Conservation (phyloP, 2,329 filamentous ascomycete species). For the Macrophomina phaseolina region DNA sequence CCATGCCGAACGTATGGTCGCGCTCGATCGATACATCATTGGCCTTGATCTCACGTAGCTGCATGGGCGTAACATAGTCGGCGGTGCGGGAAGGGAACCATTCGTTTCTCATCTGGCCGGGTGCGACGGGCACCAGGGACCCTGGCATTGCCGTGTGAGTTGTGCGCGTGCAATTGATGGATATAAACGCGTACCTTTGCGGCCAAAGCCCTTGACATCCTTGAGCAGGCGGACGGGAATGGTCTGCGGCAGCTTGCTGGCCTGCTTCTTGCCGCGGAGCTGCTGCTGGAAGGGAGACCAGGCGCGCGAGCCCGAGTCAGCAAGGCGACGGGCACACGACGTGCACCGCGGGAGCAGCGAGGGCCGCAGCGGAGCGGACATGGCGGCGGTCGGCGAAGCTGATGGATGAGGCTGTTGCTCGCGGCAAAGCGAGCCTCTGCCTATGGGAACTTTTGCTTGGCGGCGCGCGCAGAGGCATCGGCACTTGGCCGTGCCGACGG, state of each 20-base stretch:
- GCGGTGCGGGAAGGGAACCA: conserved; percentile 60
- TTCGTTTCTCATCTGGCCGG: conserved; percentile 60
- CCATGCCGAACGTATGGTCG: conserved; percentile 53
- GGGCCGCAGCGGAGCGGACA: conserved; percentile 40
- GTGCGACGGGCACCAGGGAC: conserved; percentile 57
- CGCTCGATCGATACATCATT: conserved; percentile 53
- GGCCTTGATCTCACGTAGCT: conserved; percentile 52
- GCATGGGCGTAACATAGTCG: conserved; percentile 56
- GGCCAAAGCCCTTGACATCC: conserved; percentile 59
- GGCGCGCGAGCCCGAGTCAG: conserved; percentile 36
- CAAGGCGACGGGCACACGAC: conserved; percentile 44
- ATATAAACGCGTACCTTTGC: conserved; percentile 38
- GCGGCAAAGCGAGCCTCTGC: too few relatives aligned
- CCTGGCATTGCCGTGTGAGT: conserved; percentile 44
- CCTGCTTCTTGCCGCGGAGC: conserved; percentile 51
- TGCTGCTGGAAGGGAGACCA: conserved; percentile 42
- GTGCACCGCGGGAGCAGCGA: conserved; percentile 46
- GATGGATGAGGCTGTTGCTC: too few relatives aligned
- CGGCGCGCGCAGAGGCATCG: conserved; percentile 8
- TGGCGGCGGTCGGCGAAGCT: conserved; percentile 32
- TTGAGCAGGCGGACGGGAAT: conserved; percentile 59
- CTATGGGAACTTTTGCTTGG: background rate
- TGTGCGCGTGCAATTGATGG: background rate
- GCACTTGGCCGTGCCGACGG: conserved; percentile 11
- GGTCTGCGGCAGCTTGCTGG: conserved; percentile 31